phyloP scores from a whole-genome alignment of 495 filamentous ascomycete species.

The Neurospora sp. region DNA sequence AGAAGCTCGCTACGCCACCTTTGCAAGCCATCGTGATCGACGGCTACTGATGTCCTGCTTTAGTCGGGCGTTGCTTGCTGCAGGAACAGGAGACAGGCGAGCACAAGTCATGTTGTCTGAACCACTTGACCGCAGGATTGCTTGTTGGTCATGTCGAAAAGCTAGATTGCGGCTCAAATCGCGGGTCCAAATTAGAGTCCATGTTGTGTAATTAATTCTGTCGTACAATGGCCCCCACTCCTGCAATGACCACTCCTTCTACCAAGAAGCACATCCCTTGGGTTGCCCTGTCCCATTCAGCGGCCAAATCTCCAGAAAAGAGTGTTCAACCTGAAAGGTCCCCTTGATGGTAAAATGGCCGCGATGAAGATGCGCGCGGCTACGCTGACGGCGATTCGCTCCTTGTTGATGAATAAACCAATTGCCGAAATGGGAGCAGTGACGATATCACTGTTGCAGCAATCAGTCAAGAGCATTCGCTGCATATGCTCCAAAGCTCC shows the following conservation, averaged over 20 bases:
- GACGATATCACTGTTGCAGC: too few relatives aligned
- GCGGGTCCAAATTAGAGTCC: background rate
- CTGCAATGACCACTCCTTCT: background rate
- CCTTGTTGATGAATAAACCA: background rate
- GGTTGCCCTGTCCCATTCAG: background rate
- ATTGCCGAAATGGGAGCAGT: background rate
- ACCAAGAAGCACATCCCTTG: background rate
- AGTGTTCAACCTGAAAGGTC: background rate
- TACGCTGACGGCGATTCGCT: background rate
- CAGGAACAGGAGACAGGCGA: slow-evolving; percentile 12
- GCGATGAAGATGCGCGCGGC: background rate
- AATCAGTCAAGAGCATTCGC: background rate
- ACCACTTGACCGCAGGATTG: background rate
- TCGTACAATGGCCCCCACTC: background rate
- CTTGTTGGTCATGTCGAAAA: background rate
- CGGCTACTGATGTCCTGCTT: background rate
- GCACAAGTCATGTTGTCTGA: background rate
- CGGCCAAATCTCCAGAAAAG: background rate
- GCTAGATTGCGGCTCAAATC: background rate
- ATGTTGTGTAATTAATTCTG: background rate
- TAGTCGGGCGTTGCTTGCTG: slow-evolving; percentile 4
- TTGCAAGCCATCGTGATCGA: background rate
- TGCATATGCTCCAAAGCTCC: background rate
- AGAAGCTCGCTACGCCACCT: background rate
- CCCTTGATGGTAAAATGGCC: background rate